Conservation (phyloP, 192 early-diverging fungal species). For the Piromyces finnis region DNA sequence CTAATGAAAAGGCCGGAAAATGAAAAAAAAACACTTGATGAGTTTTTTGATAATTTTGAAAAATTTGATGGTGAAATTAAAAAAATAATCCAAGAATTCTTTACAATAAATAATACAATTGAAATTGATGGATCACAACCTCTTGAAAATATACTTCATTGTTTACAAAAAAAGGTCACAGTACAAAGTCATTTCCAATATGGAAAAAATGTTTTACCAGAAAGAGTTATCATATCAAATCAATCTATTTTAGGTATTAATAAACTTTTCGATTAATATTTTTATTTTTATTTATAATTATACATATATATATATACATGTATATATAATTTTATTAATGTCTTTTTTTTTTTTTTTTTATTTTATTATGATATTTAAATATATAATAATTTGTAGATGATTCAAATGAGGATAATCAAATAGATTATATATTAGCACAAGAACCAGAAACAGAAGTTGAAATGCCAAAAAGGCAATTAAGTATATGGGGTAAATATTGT, state of each 20-base stretch:
- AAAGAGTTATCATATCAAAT: neutral
- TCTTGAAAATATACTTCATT: neutral
- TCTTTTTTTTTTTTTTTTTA: no score
- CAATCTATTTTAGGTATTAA: neutral
- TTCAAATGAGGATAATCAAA: neutral
- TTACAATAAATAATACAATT: neutral
- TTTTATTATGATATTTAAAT: no score
- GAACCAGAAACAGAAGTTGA: neutral
- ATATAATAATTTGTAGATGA: no score
- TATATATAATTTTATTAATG: no score
- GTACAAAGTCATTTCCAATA: neutral
- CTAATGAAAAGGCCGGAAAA: neutral
- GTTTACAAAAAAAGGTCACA: neutral
- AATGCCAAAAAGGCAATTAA: neutral
- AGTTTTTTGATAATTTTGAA: neutral
- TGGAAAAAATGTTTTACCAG: neutral
- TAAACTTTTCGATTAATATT: no score
- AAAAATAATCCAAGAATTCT: neutral
- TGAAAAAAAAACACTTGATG: neutral
- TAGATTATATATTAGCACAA: neutral
- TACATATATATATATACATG: no score
- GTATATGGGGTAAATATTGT: neutral
- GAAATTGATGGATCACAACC: neutral
- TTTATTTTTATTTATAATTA: no score
- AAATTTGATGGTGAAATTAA: neutral